Percentiles rank a stretch among this genome's conserved stretches.
Evolutionary conservation across 2,329 filamentous ascomycete genomes (phyloP).

Genomic region (Microdochium nivale): DNA sequence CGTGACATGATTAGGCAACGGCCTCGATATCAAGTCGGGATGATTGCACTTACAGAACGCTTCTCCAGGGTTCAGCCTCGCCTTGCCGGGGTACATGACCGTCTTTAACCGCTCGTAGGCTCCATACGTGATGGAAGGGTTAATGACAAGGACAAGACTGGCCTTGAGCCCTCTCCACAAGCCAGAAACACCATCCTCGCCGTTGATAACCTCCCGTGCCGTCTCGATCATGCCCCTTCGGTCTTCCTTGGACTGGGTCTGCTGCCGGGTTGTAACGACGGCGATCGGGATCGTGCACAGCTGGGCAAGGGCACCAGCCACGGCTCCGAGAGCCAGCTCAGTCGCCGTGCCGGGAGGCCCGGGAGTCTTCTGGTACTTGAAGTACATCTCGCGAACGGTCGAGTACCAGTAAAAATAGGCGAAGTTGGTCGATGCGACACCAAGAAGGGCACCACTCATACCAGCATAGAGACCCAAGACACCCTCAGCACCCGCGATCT

Average conservation of each 20-base stretch:
- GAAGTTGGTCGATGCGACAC: slow-evolving; percentile 95
- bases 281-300: slow-evolving; percentile 94
- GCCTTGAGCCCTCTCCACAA: slow-evolving; percentile 95
- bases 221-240: slow-evolving; percentile 83
- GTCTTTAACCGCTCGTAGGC: slow-evolving; percentile 86
- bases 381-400: slow-evolving; percentile 72
- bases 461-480: slow-evolving; percentile 78
- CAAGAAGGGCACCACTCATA: slow-evolving; percentile 76
- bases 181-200: slow-evolving; percentile 81
- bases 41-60: slow-evolving; percentile 67
- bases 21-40: background rate
- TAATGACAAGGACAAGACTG: slow-evolving; percentile 89
- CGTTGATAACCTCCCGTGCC: slow-evolving; percentile 77
- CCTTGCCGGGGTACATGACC: slow-evolving; percentile 67
- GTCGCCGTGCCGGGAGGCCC: slow-evolving; percentile 64
- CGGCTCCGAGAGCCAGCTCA: slow-evolving; percentile 77
- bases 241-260: slow-evolving; percentile 79
- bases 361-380: slow-evolving; percentile 44
- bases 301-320: slow-evolving; percentile 85
- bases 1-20: background rate
- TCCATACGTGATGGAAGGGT: slow-evolving; percentile 95
- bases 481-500: slow-evolving; percentile 76
- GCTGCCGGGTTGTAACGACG: slow-evolving; percentile 90
- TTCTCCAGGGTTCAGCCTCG: slow-evolving; percentile 70
- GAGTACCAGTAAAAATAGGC: slow-evolving; percentile 99